Evolutionary conservation across 192 early-diverging fungal species (phyloP), one percentile per base, ranked within the genome.

Genomic region (Geranomyces michiganensis): DNA sequence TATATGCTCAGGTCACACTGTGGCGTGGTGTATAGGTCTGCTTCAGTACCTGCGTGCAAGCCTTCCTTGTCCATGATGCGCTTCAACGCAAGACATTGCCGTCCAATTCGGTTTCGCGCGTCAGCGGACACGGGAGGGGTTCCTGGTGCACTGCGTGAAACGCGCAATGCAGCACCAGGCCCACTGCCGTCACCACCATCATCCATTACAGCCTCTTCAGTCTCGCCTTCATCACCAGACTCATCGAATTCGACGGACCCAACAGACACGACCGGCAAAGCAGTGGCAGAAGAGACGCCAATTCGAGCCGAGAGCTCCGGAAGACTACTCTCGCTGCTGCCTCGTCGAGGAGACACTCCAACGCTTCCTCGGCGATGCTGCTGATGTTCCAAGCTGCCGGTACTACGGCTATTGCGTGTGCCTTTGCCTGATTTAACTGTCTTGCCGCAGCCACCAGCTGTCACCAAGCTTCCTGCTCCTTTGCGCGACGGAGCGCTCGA

Each of bases 41-140:
- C 51, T 15, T 53, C 17, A 1, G 7, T 24, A 81, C 53, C 78
- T 26, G 26, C 56, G 53, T 70, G 61, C n/a, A 33, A 21, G 14
- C 76, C 76, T 53, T 82, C 84, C 47, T 83, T 85, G 36, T 85
- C 84, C 21, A 85, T 51, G 32, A 82, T 59, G 30, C 81, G 65
- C 65, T 82, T 85, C 24, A 85, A 49, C 59, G 81, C 84, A 27
- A 84, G 51, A 30, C 76, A 77, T 19, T 70, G 67, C 46, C 72
- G 70, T 1, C 68, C 70, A 26, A 81, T 66, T 7, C 66, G 62
- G 14, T 69, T 60, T n/a, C 80, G 49, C 0, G 70, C 70, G n/a
- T 81, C 80, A 4, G 43, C 31, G 1, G 62, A 44, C 9, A 72
- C 26, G 10, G 58, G 69, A 47, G 56, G 69, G 2, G 59, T 71